Evolutionary conservation across 345 rosid species (phyloP).

Genomic region (Camelina hispida): DNA sequence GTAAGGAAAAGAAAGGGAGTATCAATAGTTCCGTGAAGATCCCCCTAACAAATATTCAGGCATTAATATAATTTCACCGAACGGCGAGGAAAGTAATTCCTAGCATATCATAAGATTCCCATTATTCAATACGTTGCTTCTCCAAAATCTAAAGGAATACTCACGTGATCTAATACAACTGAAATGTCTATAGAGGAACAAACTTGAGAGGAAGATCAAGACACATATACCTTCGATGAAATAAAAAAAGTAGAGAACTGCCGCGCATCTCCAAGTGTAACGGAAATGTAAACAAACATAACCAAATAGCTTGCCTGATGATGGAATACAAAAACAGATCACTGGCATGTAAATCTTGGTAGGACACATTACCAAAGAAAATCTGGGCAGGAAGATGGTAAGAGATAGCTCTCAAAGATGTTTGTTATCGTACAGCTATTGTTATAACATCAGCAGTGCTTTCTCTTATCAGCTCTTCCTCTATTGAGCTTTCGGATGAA

Average conservation of each 20-base stretch:
- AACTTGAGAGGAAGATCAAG: slow-evolving; percentile 30
- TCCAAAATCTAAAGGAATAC: slow-evolving; percentile 7
- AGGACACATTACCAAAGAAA: background rate
- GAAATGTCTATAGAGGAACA: slow-evolving; percentile 31
- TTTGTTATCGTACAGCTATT: slow-evolving; percentile 56
- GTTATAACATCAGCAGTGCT: slow-evolving; percentile 91
- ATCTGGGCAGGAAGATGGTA: slow-evolving; percentile 20
- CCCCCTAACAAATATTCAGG: slow-evolving; percentile 33
- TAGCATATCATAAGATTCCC: slow-evolving; percentile 30
- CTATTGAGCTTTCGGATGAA: slow-evolving; percentile 97
- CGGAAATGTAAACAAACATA: slow-evolving; percentile 91
- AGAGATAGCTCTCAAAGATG: slow-evolving; percentile 39
- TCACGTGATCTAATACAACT: slow-evolving; percentile 27
- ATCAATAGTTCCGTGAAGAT: slow-evolving; percentile 12
- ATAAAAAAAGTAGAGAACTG: slow-evolving; percentile 64
- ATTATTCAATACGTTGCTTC: slow-evolving; percentile 2
- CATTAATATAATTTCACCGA: slow-evolving; percentile 14
- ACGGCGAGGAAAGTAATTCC: slow-evolving; percentile 21
- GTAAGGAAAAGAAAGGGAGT: background rate
- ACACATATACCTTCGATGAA: slow-evolving; percentile 75
- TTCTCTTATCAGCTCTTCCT: slow-evolving; percentile 96
- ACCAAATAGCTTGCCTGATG: slow-evolving; percentile 90
- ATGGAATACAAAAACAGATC: slow-evolving; percentile 28
- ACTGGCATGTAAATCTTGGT: slow-evolving; percentile 19
- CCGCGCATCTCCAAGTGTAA: slow-evolving; percentile 81